phyloP scores from a whole-genome alignment of 2,329 filamentous ascomycete genomes.

The Claviceps paspali region DNA sequence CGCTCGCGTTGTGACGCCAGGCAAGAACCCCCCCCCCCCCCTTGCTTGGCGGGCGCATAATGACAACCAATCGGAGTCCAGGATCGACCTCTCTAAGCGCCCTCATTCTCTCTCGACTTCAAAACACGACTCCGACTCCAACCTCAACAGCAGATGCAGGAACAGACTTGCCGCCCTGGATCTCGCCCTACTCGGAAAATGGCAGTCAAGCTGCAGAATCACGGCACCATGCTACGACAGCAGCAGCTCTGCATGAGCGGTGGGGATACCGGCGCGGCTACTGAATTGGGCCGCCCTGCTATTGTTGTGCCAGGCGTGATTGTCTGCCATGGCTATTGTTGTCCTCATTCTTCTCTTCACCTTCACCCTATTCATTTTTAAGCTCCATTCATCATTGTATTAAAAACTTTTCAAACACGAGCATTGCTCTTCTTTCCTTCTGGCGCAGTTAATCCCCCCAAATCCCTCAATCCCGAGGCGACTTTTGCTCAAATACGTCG shows the following conservation, averaged over 20 bases:
- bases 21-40: no score
- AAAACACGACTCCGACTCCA: no score
- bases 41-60: slow-evolving; percentile 13
- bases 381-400: no score
- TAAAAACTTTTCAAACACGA: no score
- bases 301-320: slow-evolving; percentile 6
- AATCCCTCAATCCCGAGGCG: not conserved
- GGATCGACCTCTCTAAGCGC: slow-evolving; percentile 17
- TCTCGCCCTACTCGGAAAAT: not conserved
- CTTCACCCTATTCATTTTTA: slow-evolving; percentile 1
- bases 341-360: not conserved
- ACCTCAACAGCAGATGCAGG: slow-evolving; percentile 1
- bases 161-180: slow-evolving; percentile 1
- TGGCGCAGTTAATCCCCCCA: not conserved
- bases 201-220: not conserved
- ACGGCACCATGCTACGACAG: not conserved
- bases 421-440: not conserved
- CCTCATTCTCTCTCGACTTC: slow-evolving; percentile 19
- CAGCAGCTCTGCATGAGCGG: no score
- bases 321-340: slow-evolving; percentile 3
- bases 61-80: slow-evolving; percentile 13
- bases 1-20: no score
- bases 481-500: no score
- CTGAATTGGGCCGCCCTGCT: not conserved
- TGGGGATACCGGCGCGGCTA: not conserved